A percentile compares a stretch with the other conserved stretches of the same genome.
phyloP scores from a whole-genome alignment of 306 rosid species.

The Fagus crenata region DNA sequence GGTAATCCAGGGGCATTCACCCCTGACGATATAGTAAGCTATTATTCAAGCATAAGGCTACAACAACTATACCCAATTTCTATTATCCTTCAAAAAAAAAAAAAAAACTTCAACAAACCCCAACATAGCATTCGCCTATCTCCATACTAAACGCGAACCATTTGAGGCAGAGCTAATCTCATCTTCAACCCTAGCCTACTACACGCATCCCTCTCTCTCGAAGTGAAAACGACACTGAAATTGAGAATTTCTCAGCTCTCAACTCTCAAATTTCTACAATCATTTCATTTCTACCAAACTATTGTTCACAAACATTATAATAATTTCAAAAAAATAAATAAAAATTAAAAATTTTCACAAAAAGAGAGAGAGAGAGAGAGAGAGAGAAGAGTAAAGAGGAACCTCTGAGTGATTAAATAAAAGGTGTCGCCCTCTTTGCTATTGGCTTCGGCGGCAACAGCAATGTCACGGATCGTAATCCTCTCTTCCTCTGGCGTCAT shows the following conservation, averaged over 20 bases:
- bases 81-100: not conserved
- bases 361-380: not conserved
- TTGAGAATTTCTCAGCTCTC: not conserved
- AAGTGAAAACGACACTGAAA: not conserved
- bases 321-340: not conserved
- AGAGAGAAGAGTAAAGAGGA: not conserved
- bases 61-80: not conserved
- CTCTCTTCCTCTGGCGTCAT: conserved; percentile 87
- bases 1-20: too few species aligned
- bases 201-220: too few species aligned
- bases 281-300: not conserved
- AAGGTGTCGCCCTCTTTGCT: conserved; percentile 85
- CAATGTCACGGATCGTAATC: conserved; percentile 87
- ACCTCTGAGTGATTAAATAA: conserved; percentile 87
- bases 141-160: not conserved
- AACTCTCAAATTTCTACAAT: not conserved
- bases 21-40: not conserved
- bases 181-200: not conserved
- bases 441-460: conserved; percentile 71
- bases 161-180: not conserved
- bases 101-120: not conserved
- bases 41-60: not conserved
- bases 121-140: not conserved
- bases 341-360: not conserved
- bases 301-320: not conserved